Evolutionary conservation across 371 early-diverging fungal species (phyloP).

Genomic region (Dinochytrium kinnereticum): DNA sequence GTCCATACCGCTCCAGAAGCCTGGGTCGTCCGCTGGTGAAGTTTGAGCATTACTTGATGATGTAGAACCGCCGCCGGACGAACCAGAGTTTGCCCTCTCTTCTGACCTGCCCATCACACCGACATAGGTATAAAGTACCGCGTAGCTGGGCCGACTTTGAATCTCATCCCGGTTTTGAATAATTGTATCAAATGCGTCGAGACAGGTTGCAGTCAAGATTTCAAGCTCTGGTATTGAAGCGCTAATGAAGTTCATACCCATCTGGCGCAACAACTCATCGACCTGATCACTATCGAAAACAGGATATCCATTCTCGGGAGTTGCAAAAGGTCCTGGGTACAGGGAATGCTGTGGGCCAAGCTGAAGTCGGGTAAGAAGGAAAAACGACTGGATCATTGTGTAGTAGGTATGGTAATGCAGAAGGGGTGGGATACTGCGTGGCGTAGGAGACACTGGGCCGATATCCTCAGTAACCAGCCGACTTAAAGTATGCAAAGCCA

Average conservation of each 20-base stretch:
- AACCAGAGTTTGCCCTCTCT: background rate
- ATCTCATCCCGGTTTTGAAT: conserved; percentile 20
- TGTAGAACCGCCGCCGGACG: background rate
- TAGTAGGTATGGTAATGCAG: conserved; percentile 39
- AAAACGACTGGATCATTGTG: conserved; percentile 44
- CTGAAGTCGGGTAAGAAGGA: conserved; percentile 39
- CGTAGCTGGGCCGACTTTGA: conserved; percentile 11
- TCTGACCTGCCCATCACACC: conserved; percentile 16
- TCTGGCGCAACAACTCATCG: conserved; percentile 1
- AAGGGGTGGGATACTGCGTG: conserved; percentile 30
- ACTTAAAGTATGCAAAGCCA: conserved; percentile 41
- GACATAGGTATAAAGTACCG: conserved; percentile 26
- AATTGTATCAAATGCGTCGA: conserved; percentile 24
- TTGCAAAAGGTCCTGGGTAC: conserved; percentile 33
- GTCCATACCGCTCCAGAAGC: conserved; percentile 30
- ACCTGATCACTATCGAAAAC: conserved; percentile 10
- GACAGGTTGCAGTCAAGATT: conserved; percentile 12
- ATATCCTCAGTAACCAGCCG: conserved; percentile 22
- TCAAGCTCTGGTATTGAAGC: conserved; percentile 20
- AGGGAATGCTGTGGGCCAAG: conserved; percentile 30
- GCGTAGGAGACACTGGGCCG: background rate
- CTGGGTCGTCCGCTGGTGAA: conserved; percentile 9
- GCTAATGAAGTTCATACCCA: conserved; percentile 19
- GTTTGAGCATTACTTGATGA: background rate
- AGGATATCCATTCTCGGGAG: conserved; percentile 14